Evolutionary conservation across 805 yeast species (phyloP), one percentile per base, ranked within the genome.

Genomic region (Cyberlindnera veronae): DNA sequence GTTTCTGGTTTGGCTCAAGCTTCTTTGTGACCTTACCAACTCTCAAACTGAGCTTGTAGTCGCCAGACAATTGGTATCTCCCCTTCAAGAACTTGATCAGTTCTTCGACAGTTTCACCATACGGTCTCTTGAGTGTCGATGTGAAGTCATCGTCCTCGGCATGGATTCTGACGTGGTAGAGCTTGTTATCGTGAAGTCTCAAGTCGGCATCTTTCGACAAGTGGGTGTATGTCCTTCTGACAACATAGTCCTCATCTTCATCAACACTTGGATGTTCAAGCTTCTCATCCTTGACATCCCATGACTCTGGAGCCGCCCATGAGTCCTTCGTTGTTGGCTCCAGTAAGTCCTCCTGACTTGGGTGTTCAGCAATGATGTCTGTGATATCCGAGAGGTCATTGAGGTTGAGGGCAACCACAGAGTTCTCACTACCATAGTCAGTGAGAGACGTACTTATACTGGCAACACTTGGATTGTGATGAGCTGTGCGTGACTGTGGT

Each of bases 61-160:
- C 90, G 26, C 84, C 81, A 16, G 76, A 76, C 3, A 77, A 66
- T 38, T 80, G 82, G 38, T 89, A 84, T 61, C 91, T 90, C 44
- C 84, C 77, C 48, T 84, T 85, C 18, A 88, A 74, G 34, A 76
- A 72, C 23, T 76, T 77, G 29, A 91, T 67, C 38, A 93, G 65
- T 34, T 88, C 95, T 7, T 78, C 72, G 0, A 88, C 85, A 0
- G 91, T 77, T 2, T 89, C 84, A 42, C 83, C 85, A 24, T 84
- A 71, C 0, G 91, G 77, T 55, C 95, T 82, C 13, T 89, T 78
- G 16, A 91, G 66, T 1, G 96, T 86, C 0, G 81, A 70, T 13
- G 93, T 84, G 49, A 88, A 86, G 10, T 89, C 84, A 51, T 88
- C 90, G 42, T 86, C 95, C 38, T 79, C 84, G 43, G 84, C 79